These are phyloP conservation scores for Paracamarosporium sp. DNA, from an alignment of 2,329 filamentous ascomycete genomes.

Conservation along the genomic window DNA sequence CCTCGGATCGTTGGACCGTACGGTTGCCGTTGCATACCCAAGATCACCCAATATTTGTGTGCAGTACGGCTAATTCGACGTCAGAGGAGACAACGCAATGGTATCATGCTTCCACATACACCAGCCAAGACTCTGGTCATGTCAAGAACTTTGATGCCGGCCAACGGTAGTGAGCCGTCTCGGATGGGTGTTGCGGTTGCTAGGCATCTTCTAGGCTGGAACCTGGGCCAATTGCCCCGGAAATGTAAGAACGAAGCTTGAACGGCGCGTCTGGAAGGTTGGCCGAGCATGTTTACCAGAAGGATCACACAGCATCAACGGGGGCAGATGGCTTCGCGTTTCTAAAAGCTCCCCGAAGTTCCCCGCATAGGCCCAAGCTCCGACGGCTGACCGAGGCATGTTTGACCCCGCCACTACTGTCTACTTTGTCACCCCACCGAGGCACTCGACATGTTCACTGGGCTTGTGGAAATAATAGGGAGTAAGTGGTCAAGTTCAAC, in stretches of 20 bases:
- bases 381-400: slow-evolving; percentile 25
- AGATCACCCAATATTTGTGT: slow-evolving; percentile 96
- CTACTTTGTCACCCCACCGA: slow-evolving; percentile 10
- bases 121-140: slow-evolving; percentile 97
- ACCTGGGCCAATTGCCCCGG: slow-evolving; percentile 17
- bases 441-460: slow-evolving; percentile 86
- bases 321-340: background rate
- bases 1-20: slow-evolving; percentile 44
- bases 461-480: slow-evolving; percentile 71
- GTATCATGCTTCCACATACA: slow-evolving; percentile 60
- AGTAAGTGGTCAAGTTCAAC: slow-evolving; percentile 62
- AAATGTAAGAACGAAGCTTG: slow-evolving; percentile 6
- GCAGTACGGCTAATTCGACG: slow-evolving; percentile 77
- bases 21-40: slow-evolving; percentile 67
- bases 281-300: slow-evolving; percentile 22
- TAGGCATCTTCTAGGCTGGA: slow-evolving; percentile 38
- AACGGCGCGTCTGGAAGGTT: slow-evolving; percentile 22
- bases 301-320: slow-evolving; percentile 4
- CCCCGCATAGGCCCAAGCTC: slow-evolving; percentile 19
- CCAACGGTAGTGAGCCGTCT: slow-evolving; percentile 69
- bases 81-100: slow-evolving; percentile 20
- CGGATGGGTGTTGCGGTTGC: slow-evolving; percentile 49
- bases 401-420: slow-evolving; percentile 29
- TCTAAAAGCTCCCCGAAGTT: slow-evolving; percentile 5
- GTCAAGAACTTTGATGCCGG: slow-evolving; percentile 88